Conservation (phyloP, 129 eudicot species). For the Daucus carota region DH1_v3.0 NC_030382.2:57972001-57972500, state of each 20-base stretch:
- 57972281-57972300: background rate
- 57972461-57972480: background rate
- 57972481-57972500: background rate
- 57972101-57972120: background rate
- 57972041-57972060: background rate
- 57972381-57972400: conserved; percentile 1
- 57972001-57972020: background rate
- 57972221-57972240: too few species aligned
- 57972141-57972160: background rate
- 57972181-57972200: background rate
- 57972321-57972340: background rate
- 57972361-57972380: background rate
- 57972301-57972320: background rate
- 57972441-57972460: background rate
- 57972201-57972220: too few species aligned
- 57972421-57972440: background rate
- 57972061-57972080: background rate
- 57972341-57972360: background rate
- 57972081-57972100: background rate
- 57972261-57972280: background rate
- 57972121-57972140: background rate
- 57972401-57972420: background rate
- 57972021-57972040: background rate
- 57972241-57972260: background rate
- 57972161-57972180: background rate